phyloP scores from a whole-genome alignment of 768 basidiomycete species.

The Trametes maxima region DNA sequence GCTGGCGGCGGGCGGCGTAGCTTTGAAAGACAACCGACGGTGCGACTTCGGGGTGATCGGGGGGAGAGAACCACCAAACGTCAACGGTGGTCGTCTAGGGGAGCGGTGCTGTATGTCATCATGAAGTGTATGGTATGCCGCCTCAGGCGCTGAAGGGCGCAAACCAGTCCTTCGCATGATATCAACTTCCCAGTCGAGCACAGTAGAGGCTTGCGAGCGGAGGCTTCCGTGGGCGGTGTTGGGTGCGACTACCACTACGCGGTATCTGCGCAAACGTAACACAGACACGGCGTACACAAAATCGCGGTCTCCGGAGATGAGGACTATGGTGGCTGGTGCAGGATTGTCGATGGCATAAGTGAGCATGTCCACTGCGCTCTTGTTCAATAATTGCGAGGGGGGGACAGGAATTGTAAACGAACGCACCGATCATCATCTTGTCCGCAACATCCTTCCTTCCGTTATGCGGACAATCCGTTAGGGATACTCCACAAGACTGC shows the following conservation, averaged over 20 bases:
- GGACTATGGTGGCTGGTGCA: constrained; percentile 53
- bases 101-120: constrained; percentile 16
- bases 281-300: constrained; percentile 59
- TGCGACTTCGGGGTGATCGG: constrained; percentile 1
- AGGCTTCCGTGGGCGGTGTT: constrained; percentile 45
- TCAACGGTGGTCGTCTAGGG: constrained; percentile 12
- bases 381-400: constrained; percentile 24
- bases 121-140: not conserved
- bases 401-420: constrained; percentile 10
- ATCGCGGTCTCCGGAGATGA: constrained; percentile 72
- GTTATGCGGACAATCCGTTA: constrained; percentile 36
- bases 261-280: constrained; percentile 26
- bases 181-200: constrained; percentile 54
- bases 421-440: constrained; percentile 54
- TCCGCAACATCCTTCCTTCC: constrained; percentile 43
- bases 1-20: not conserved
- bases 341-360: constrained; percentile 64
- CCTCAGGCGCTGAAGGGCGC: constrained; percentile 10
- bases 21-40: constrained; percentile 9
- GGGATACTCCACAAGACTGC: constrained; percentile 52
- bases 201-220: constrained; percentile 55
- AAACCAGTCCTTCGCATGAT: constrained; percentile 33
- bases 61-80: constrained; percentile 9
- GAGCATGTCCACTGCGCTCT: constrained; percentile 61
- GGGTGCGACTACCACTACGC: constrained; percentile 36